phyloP scores from a whole-genome alignment of 2,329 filamentous ascomycete genomes.

The Pestalotiopsis sp. region DNA sequence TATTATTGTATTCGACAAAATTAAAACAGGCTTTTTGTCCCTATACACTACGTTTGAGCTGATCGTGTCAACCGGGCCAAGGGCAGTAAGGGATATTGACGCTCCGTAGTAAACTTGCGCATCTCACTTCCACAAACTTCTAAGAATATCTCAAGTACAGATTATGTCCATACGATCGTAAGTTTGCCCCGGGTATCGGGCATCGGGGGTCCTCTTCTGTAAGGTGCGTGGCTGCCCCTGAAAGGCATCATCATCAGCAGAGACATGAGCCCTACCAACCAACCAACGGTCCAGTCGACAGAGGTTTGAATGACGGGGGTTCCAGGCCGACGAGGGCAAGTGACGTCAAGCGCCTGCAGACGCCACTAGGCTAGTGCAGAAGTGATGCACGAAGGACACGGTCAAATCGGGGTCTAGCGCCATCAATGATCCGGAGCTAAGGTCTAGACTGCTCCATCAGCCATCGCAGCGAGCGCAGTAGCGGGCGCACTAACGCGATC shows the following conservation, averaged over 20 bases:
- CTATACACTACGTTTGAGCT: no score
- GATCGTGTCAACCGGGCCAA: no score
- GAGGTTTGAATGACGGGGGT: not conserved
- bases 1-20: not conserved
- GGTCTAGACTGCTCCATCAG: not conserved
- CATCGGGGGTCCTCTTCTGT: no score
- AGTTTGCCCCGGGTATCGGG: no score
- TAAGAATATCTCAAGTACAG: no score
- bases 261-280: not conserved
- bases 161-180: no score
- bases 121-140: no score
- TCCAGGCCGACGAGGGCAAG: not conserved
- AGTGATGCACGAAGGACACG: not conserved
- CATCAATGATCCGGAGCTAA: not conserved
- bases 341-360: not conserved
- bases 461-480: not conserved
- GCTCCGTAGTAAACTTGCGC: no score
- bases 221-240: not conserved
- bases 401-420: not conserved
- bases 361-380: not conserved
- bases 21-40: no score
- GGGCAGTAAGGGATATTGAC: no score
- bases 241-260: not conserved
- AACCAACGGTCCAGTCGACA: not conserved
- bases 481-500: not conserved